These are phyloP conservation scores for Colletotrichum limetticola DNA, from an alignment of 2,329 filamentous ascomycete genomes.

Conservation along the genomic window DNA sequence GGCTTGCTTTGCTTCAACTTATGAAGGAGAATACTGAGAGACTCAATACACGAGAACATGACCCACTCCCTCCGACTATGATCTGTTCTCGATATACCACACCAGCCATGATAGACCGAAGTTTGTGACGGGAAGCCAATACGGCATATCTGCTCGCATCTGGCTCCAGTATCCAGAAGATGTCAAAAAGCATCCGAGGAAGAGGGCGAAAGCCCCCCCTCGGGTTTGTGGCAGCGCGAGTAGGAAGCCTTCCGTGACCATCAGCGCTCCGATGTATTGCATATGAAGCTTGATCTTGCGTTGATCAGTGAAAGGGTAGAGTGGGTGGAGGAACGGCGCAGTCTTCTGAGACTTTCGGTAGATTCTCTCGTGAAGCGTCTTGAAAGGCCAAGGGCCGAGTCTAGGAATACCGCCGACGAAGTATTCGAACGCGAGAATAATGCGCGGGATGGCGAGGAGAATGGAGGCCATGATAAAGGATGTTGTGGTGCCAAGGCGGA, in stretches of 20 bases:
- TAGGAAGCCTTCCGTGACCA: neutral
- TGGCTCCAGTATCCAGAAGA: conserved; percentile 14
- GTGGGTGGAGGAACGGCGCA: conserved; percentile 6
- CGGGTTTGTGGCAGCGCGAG: neutral
- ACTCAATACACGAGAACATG: no score
- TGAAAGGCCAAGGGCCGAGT: conserved; percentile 15
- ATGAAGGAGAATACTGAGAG: no score
- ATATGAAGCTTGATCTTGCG: conserved; percentile 7
- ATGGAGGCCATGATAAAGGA: neutral
- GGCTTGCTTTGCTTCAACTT: no score
- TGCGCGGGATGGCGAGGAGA: neutral
- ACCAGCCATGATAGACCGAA: neutral
- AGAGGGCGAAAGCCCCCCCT: neutral
- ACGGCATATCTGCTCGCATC: neutral
- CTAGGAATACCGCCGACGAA: conserved; percentile 23
- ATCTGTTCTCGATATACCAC: no score
- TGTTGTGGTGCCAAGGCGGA: neutral
- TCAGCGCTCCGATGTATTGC: neutral
- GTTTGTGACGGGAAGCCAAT: conserved; percentile 15
- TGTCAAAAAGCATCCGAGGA: conserved; percentile 15
- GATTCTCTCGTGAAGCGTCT: conserved; percentile 18
- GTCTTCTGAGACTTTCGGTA: conserved; percentile 25
- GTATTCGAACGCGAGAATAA: conserved; percentile 10
- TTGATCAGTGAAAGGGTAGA: conserved; percentile 14
- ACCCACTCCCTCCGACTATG: no score